Percentiles rank a stretch among this genome's conserved stretches.
These are phyloP conservation scores for Setaria italica DNA, from an alignment of 202 grass and related monocot genomes.

Conservation along the genomic window DNA sequence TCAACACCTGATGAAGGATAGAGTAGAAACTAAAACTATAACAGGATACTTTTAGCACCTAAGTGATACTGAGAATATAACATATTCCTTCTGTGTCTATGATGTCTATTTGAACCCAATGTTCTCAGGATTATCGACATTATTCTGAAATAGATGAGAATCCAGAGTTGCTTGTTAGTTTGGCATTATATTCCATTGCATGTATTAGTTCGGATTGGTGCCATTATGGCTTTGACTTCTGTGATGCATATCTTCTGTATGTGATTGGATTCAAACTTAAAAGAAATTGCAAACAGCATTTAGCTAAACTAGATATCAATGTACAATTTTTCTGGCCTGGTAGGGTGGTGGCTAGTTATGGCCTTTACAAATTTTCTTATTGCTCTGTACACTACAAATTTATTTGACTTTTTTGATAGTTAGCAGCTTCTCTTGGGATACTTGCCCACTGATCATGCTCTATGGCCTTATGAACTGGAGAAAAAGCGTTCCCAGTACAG, in stretches of 20 bases:
- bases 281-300: constrained; percentile 21
- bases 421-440: constrained; percentile 98
- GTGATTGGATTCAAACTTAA: constrained; percentile 13
- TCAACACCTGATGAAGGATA: neutral
- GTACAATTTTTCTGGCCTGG: neutral
- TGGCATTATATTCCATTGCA: neutral
- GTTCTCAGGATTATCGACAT: neutral
- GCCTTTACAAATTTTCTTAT: neutral
- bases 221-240: constrained; percentile 7
- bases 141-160: neutral
- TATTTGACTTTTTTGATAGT: constrained; percentile 86
- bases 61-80: neutral
- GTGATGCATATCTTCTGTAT: constrained; percentile 12
- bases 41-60: constrained; percentile 20
- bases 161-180: neutral
- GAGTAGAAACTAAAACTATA: neutral
- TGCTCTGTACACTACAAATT: constrained; percentile 62
- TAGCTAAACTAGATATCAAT: constrained; percentile 13
- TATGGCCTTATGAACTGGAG: constrained; percentile 92
- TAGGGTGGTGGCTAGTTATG: neutral
- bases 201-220: constrained; percentile 1
- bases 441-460: constrained; percentile 75
- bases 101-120: neutral
- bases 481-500: constrained; percentile 84
- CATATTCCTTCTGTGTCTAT: neutral